Base-by-base conservation (phyloP, 768 basidiomycete genomes). In the Daedalea quercina region DNA sequence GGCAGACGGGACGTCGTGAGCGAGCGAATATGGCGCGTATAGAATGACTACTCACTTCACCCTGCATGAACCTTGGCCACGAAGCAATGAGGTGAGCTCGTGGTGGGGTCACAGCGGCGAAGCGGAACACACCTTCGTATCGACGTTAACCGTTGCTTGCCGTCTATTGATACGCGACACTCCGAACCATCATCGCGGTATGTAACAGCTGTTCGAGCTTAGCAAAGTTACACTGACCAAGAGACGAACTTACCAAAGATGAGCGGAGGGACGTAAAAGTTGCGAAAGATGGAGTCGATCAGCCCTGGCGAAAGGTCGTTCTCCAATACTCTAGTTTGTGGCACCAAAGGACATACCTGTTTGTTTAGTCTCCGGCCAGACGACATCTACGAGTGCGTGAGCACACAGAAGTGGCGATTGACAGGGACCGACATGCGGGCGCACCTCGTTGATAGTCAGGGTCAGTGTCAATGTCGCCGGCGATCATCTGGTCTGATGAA, bases 401-500 rank as follows among this genome's bases (percentile, higher is more conserved):
- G 11, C 26, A 22, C 3, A n/a, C 11, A 3, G 8, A 28, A 40
- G n/a, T 24, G 37, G 8, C 19, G 25, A 3, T 40, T 9, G 20
- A 37, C 4, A 26, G 3, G 42, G 28, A n/a, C n/a, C 42, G 33
- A 35, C 6, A n/a, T n/a, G 35, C 15, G 46, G n/a, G 50, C 65
- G 15, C 50, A 82, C 84, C 87, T 62, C 87, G 78, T 62, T 90
- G 88, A 61, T 90, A 90, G 35, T 88, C 89, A 0, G 87, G 84
- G 41, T 88, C 80, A 8, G 89, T 67, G 60, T 86, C 72, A 47
- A 91, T 85, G 50, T 87, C 84, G 1, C 70, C 70, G n/a, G 67
- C 71, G 47, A 75, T 66, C 31, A 89, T 78, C 65, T 88, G 84
- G 50, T 87, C 87, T 87, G 12, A 31, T 31, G 19, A 15, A 22